Base-by-base conservation (phyloP, 805 yeast genomes). In the Brettanomyces sp. region DNA sequence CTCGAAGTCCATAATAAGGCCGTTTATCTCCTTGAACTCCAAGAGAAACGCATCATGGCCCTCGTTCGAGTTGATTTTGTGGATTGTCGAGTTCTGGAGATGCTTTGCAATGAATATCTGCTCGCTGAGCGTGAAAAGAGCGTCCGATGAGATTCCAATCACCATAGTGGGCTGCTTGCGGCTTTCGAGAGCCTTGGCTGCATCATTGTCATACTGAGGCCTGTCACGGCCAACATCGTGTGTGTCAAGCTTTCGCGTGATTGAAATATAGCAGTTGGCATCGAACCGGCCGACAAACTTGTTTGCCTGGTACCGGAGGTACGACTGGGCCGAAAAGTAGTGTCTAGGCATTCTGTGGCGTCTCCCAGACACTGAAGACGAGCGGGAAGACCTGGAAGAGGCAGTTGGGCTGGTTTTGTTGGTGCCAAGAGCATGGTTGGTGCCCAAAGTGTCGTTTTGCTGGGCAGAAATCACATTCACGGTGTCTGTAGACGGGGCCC, bases 31-130 rank as follows among this genome's bases (percentile, higher is more conserved):
- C 43, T 79, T 82, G 63, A 93, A 93, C 63, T 93, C 99, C 42
- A 93, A 70, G 49, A 93, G 67, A 59, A 93, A 93, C 2, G 98
- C 99, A 68, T 93, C 99, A 59, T 93, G 99, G 14, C 99, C 99
- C 56, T 93, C 99, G 11, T 91, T 93, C 1, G 97, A 89, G 51
- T 85, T 78, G 39, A 93, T 81, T 56, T 80, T 79, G 53, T 81
- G 79, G 52, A 93, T 68, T 5, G 55, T 62, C 1, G 95, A 73
- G 54, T 84, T 73, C 6, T 89, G 90, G 48, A 93, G 76, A 57
- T 79, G 68, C 37, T 78, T 75, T 1, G 95, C 95, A 42, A 93
- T 72, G 44, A 81, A 77, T 57, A 86, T 86, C 65, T 93, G 99
- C 65, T 93, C 99, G 21, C 90, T 77, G 55, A 84, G 79, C 0